A percentile compares a stretch with the other conserved stretches of the same genome.
Evolutionary conservation across 139 green algal species (phyloP).

Genomic region (Closterium sp.): DNA sequence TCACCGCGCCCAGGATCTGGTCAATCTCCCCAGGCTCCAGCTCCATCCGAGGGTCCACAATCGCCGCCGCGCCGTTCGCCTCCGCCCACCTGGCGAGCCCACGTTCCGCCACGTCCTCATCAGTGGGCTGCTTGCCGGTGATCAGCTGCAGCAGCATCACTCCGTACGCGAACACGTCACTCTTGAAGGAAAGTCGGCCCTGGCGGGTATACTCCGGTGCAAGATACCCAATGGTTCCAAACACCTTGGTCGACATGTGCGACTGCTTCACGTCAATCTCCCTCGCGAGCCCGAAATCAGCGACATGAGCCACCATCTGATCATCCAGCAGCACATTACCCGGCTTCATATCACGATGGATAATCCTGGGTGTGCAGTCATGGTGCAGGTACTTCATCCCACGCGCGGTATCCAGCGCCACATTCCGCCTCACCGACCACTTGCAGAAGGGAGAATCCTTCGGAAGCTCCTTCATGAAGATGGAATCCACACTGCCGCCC

Average conservation of each 20-base stretch:
- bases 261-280: constrained; percentile 2
- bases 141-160: constrained; percentile 38
- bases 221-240: constrained; percentile 36
- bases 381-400: constrained; percentile 60
- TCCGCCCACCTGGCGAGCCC: constrained; percentile 14
- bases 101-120: constrained; percentile 3
- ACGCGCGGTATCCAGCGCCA: constrained; percentile 8
- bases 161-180: constrained; percentile 21
- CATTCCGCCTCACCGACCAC: neutral
- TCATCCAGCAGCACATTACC: constrained; percentile 56
- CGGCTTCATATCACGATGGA: constrained; percentile 62
- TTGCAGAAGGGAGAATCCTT: neutral
- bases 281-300: constrained; percentile 55
- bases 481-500: neutral
- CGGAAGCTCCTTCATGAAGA: constrained; percentile 9
- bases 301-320: constrained; percentile 54
- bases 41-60: neutral
- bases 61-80: neutral
- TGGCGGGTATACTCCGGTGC: constrained; percentile 20
- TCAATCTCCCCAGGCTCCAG: neutral
- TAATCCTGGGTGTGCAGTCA: constrained; percentile 21
- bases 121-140: constrained; percentile 7
- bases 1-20: constrained; percentile 23
- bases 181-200: constrained; percentile 10
- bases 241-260: constrained; percentile 33